Base-by-base conservation (phyloP, 352 stramenopile species). In the Globisporangium echinulatum region DNA sequence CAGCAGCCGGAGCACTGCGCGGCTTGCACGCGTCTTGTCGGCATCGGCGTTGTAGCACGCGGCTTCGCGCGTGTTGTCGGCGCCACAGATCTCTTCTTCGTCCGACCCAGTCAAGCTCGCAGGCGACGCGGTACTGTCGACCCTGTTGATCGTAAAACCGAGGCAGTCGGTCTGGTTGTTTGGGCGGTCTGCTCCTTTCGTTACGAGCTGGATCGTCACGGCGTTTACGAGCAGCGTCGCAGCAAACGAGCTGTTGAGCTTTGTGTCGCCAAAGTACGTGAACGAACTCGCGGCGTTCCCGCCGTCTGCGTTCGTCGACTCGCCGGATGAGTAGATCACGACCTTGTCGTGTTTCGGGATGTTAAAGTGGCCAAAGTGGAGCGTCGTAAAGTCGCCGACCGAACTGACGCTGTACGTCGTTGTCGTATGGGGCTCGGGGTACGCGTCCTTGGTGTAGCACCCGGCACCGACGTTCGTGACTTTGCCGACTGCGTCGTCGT, bases 341-440 rank as follows among this genome's bases (percentile, higher is more conserved):
- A 93, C 62, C 52, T 79, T 85, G 58, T 93, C 84, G 42, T 61
- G 66, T 0, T 69, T 52, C 0, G 79, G 79, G 7, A 93, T 63
- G 51, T 88, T 79, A 62, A 91, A 89, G 40, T 74, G 25, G 8
- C 71, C 67, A 49, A 93, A 88, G 59, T 91, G 74, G 48, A 93
- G 48, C 15, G 76, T 61, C 50, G 89, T 67, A 54, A 90, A 90
- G 38, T 79, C 52, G 8, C 79, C 83, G 33, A 72, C 42, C 10
- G 71, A 57, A 53, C 86, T 68, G 51, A 90, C 55, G 19, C 66
- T 58, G 61, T 74, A 79, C 0, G 53, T 61, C 14, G 58, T 67
- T 1, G 57, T 38, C 33, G 69, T 66, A 5, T 62, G 72, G 15
- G 54, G 17, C 13, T 38, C 61, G 9, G 71, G 62, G 46, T 81